Conservation (phyloP, 768 basidiomycete species). For the Macrolepiota fuliginosa region DNA sequence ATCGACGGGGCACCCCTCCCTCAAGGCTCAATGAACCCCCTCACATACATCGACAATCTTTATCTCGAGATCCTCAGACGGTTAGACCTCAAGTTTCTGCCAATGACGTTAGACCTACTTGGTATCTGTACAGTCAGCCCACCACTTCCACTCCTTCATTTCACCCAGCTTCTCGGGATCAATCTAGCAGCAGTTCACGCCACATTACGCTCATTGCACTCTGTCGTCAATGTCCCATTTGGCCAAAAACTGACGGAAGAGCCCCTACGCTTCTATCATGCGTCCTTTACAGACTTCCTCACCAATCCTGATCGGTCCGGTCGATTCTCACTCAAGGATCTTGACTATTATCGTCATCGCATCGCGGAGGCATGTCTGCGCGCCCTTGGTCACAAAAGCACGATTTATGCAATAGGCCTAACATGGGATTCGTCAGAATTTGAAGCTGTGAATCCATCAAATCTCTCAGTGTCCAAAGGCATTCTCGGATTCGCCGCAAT, state of each 20-base stretch:
- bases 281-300: not conserved
- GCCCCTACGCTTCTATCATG: not conserved
- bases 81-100: not conserved
- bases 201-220: not conserved
- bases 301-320: not conserved
- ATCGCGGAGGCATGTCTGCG: not conserved
- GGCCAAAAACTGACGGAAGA: not conserved
- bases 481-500: not conserved
- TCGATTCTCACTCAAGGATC: not conserved
- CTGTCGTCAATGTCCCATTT: not conserved
- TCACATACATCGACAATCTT: too few relatives aligned
- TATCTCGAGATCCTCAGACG: not conserved
- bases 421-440: too few relatives aligned
- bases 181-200: not conserved
- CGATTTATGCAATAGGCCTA: not conserved
- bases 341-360: not conserved
- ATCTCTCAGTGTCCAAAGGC: not conserved
- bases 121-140: not conserved
- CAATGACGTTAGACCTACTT: not conserved
- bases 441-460: not conserved
- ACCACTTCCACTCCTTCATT: not conserved
- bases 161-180: not conserved
- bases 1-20: not conserved
- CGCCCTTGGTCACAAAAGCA: not conserved
- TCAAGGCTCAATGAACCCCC: not conserved